Evolutionary conservation across 495 filamentous ascomycete species (phyloP).

Genomic region (Lepraria neglecta): DNA sequence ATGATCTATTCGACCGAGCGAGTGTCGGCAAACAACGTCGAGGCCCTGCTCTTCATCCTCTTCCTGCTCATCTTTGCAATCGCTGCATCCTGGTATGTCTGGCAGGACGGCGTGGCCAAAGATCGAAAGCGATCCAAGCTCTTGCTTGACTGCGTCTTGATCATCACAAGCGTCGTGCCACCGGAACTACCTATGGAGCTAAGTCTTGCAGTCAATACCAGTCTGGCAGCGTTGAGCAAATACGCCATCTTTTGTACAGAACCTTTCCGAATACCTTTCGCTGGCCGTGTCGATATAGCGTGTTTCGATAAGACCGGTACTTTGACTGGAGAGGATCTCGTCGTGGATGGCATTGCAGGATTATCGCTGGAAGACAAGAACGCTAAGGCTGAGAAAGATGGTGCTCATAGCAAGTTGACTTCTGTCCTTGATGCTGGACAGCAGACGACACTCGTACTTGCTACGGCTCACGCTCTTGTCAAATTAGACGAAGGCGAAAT

Average conservation of each 20-base stretch:
- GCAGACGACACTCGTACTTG: constrained; percentile 87
- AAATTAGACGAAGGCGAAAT: constrained; percentile 95
- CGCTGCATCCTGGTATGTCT: constrained; percentile 99
- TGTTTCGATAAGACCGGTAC: constrained; percentile 99
- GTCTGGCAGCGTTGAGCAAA: constrained; percentile 86
- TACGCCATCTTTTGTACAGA: constrained; percentile 98
- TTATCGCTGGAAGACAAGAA: constrained; percentile 62
- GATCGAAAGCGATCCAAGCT: constrained; percentile 97
- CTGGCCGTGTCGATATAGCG: constrained; percentile 89
- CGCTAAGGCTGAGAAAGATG: constrained; percentile 66
- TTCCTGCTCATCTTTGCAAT: constrained; percentile 95
- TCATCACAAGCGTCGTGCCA: constrained; percentile 94
- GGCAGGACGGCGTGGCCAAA: constrained; percentile 87
- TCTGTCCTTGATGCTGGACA: constrained; percentile 58
- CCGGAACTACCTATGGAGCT: constrained; percentile 98
- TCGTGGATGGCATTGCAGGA: constrained; percentile 95
- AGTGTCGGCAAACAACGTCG: constrained; percentile 92
- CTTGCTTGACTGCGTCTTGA: constrained; percentile 92
- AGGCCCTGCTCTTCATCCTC: constrained; percentile 91
- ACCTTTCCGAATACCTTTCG: constrained; percentile 97
- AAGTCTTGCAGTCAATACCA: constrained; percentile 96
- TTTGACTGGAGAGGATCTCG: constrained; percentile 90
- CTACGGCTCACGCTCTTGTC: constrained; percentile 91
- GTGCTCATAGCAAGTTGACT: constrained; percentile 67
- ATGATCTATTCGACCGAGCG: constrained; percentile 99